Percentiles rank a stretch among this genome's conserved stretches.
phyloP scores from a whole-genome alignment of 2,329 filamentous ascomycete genomes.

The Ceratocystis ficicola region DNA sequence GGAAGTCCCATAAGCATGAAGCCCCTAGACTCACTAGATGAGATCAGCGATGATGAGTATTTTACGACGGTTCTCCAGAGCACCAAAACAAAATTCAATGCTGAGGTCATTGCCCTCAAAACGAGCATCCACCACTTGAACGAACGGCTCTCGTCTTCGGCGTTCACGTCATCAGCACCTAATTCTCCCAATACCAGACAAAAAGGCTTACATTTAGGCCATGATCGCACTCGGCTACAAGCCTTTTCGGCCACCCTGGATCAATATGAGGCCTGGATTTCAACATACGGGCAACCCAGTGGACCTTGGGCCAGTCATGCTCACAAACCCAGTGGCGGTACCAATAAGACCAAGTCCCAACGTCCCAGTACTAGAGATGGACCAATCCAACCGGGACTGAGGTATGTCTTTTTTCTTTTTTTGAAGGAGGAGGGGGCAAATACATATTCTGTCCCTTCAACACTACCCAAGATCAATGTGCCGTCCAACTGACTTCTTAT shows the following conservation, averaged over 20 bases:
- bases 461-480: neutral
- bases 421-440: too few relatives aligned
- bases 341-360: conserved; percentile 15
- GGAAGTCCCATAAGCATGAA: conserved; percentile 12
- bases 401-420: neutral
- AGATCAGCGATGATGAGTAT: conserved; percentile 21
- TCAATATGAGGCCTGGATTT: conserved; percentile 16
- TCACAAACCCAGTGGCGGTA: neutral
- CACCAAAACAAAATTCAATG: conserved; percentile 17
- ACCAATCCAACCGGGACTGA: neutral
- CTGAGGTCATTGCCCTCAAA: conserved; percentile 18
- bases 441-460: too few relatives aligned
- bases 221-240: neutral
- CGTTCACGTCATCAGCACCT: neutral
- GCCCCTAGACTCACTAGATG: conserved; percentile 16
- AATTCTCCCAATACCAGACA: neutral
- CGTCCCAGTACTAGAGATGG: conserved; percentile 15
- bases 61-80: conserved; percentile 18
- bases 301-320: neutral
- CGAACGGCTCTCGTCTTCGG: conserved; percentile 13
- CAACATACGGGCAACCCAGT: neutral
- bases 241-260: conserved; percentile 13
- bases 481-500: neutral
- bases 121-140: conserved; percentile 20
- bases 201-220: neutral